A percentile compares a stretch with the other conserved stretches of the same genome.
These are phyloP conservation scores for Candida alai DNA, from an alignment of 805 yeast species.

Conservation along the genomic window DNA sequence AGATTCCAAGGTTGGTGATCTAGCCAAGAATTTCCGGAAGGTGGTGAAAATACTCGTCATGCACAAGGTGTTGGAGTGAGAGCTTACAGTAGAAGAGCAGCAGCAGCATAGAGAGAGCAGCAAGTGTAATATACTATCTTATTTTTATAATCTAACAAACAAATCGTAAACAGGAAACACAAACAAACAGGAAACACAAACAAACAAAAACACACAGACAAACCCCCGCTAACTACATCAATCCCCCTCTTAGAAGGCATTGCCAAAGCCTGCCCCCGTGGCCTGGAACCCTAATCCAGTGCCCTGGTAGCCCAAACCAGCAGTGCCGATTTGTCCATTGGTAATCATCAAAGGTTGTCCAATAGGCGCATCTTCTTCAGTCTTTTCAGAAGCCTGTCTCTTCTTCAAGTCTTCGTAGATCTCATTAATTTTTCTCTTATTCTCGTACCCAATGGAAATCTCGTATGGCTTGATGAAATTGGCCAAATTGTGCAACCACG, in stretches of 20 bases:
- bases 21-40: slow-evolving; percentile 15
- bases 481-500: slow-evolving; percentile 84
- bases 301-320: slow-evolving; percentile 17
- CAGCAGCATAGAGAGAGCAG: not conserved
- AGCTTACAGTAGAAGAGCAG: not conserved
- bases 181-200: slow-evolving; percentile 4
- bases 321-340: slow-evolving; percentile 47
- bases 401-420: slow-evolving; percentile 67
- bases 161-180: not conserved
- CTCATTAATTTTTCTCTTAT: slow-evolving; percentile 59
- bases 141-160: not conserved
- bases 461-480: slow-evolving; percentile 91
- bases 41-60: slow-evolving; percentile 8
- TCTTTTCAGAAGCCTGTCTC: slow-evolving; percentile 57
- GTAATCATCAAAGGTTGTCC: slow-evolving; percentile 80
- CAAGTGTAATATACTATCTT: not conserved
- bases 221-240: not conserved
- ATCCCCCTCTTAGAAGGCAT: slow-evolving; percentile 26
- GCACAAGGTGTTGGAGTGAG: slow-evolving; percentile 1
- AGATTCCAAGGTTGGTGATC: slow-evolving; percentile 13
- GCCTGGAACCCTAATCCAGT: slow-evolving; percentile 60
- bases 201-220: slow-evolving; percentile 1
- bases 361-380: slow-evolving; percentile 40
- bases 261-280: slow-evolving; percentile 72
- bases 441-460: slow-evolving; percentile 80